These are phyloP conservation scores for Pistacia atlantica DNA, from an alignment of 345 rosid genomes.

Conservation along the genomic window DNA sequence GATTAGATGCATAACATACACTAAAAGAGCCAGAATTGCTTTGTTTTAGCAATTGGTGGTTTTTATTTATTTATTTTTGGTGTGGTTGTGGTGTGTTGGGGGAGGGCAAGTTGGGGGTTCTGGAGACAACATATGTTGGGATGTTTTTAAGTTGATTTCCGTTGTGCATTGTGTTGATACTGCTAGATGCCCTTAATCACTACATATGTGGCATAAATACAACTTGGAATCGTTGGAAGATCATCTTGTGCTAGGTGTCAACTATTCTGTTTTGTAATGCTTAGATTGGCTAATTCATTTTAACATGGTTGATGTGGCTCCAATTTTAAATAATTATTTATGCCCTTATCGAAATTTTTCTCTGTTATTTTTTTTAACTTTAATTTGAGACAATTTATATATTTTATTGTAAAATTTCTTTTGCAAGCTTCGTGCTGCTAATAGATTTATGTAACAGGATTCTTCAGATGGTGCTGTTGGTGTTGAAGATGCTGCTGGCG, in stretches of 20 bases:
- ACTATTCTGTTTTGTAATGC: not conserved
- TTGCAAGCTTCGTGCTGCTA: conserved; percentile 16
- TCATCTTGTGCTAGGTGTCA: not conserved
- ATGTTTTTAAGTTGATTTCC: not conserved
- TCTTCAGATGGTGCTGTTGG: conserved; percentile 51
- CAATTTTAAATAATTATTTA: not conserved
- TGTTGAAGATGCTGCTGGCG: conserved; percentile 40
- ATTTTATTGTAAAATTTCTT: not conserved
- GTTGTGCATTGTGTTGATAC: not conserved
- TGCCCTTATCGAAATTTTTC: not conserved
- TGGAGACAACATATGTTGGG: not conserved
- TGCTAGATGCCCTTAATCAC: not conserved
- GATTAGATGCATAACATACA: not conserved
- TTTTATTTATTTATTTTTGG: not conserved
- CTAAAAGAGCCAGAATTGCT: not conserved
- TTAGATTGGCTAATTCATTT: not conserved
- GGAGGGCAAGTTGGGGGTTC: not conserved
- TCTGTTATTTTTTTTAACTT: not conserved
- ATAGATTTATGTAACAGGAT: conserved; percentile 54
- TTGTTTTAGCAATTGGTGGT: not conserved
- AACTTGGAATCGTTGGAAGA: not conserved
- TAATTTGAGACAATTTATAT: not conserved
- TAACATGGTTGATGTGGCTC: not conserved
- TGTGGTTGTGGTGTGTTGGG: too few relatives aligned
- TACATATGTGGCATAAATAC: not conserved